phyloP scores from a whole-genome alignment of 208 protist species.

The Histomonas meleagridis region DNA sequence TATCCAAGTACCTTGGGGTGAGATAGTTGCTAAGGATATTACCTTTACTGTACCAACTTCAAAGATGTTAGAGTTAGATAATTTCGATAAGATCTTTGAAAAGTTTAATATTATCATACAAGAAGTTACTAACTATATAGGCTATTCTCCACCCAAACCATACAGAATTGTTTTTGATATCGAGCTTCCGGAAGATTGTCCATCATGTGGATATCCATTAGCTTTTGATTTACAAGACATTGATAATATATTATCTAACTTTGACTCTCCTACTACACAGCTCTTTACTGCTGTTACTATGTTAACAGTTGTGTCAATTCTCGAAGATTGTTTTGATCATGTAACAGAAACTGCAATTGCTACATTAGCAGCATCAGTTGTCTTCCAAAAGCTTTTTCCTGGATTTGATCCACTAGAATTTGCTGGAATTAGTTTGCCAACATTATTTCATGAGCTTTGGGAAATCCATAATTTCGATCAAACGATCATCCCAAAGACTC shows the following conservation, averaged over 20 bases:
- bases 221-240: conserved; percentile 2
- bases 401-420: neutral
- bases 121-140: neutral
- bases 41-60: neutral
- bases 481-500: neutral
- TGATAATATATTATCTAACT: neutral
- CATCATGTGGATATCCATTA: neutral
- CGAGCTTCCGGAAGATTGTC: neutral
- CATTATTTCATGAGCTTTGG: conserved; percentile 5
- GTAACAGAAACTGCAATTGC: conserved; percentile 18
- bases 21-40: neutral
- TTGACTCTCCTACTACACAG: neutral
- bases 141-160: too few species aligned
- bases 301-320: neutral
- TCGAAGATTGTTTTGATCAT: neutral
- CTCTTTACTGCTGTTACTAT: neutral
- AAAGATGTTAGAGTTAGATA: neutral
- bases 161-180: conserved; percentile 32
- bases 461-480: neutral
- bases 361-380: neutral
- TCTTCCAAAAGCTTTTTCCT: neutral
- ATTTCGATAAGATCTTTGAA: neutral
- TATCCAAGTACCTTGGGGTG: conserved; percentile 24
- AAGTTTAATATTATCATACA: neutral
- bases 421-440: neutral